phyloP scores from a whole-genome alignment of 2,329 filamentous ascomycete species.

The Fusarium sp. region DNA sequence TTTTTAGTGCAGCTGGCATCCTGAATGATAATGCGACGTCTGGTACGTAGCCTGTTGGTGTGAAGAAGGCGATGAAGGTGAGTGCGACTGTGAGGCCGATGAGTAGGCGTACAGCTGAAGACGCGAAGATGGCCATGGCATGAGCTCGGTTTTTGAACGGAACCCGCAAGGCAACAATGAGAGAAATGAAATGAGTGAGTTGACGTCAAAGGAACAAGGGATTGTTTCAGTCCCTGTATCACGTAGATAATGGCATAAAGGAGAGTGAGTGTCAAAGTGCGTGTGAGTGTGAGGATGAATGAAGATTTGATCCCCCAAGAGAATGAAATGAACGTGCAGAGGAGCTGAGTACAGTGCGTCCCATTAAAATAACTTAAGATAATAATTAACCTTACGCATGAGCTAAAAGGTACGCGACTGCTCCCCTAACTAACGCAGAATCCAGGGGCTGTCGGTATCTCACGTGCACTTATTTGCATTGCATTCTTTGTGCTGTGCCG shows the following conservation, averaged over 20 bases:
- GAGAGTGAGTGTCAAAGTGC: neutral
- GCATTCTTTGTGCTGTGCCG: constrained; percentile 17
- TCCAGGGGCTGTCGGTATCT: constrained; percentile 18
- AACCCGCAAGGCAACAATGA: neutral
- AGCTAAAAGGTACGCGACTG: constrained; percentile 3
- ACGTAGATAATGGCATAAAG: constrained; percentile 10
- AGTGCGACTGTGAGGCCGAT: constrained; percentile 35
- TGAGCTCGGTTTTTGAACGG: neutral
- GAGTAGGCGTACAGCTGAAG: constrained; percentile 32
- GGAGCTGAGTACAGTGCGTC: neutral
- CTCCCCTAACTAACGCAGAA: neutral
- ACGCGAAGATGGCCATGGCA: constrained; percentile 35
- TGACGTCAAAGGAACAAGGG: constrained; percentile 18
- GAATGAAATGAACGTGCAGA: neutral
- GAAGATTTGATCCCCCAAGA: neutral
- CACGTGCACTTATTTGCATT: constrained; percentile 4
- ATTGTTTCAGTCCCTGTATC: constrained; percentile 25
- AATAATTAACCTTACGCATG: neutral
- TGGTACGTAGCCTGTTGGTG: constrained; percentile 13
- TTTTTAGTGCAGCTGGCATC: constrained; percentile 32
- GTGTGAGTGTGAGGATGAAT: neutral
- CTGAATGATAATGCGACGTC: constrained; percentile 22
- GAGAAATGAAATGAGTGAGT: neutral
- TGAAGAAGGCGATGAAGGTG: constrained; percentile 35
- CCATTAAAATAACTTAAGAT: constrained; percentile 3